Conservation (phyloP, 345 rosid genomes). For the Stellera chamaejasme region DNA sequence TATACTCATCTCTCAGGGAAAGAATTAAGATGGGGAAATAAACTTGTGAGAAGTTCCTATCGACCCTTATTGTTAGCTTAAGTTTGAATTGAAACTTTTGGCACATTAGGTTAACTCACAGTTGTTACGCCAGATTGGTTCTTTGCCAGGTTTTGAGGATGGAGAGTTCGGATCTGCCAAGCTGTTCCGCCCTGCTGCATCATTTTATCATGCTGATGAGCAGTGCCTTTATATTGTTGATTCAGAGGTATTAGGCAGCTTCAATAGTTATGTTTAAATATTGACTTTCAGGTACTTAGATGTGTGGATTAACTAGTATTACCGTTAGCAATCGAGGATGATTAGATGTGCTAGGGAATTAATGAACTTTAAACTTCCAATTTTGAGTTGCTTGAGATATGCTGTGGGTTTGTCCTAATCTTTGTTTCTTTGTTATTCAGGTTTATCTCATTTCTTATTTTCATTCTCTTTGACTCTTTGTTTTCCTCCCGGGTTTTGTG, state of each 20-base stretch:
- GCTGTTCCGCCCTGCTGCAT: constrained; percentile 73
- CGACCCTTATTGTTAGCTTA: too few relatives aligned
- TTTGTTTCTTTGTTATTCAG: background rate
- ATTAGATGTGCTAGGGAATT: background rate
- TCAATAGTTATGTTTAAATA: constrained; percentile 1
- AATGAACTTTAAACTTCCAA: background rate
- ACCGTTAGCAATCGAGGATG: too few relatives aligned
- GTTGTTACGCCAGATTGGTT: constrained; percentile 73
- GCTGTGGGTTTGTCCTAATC: background rate
- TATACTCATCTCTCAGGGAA: too few relatives aligned
- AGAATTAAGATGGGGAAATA: background rate
- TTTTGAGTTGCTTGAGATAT: background rate
- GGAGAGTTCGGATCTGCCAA: constrained; percentile 87
- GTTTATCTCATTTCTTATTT: background rate
- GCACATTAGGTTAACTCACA: too few relatives aligned
- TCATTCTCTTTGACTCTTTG: background rate
- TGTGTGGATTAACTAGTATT: background rate
- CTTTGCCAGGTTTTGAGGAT: constrained; percentile 95
- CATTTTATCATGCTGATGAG: constrained; percentile 55
- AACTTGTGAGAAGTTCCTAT: too few relatives aligned
- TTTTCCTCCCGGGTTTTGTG: background rate
- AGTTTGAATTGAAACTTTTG: too few relatives aligned
- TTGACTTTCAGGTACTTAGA: constrained; percentile 1
- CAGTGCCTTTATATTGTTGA: constrained; percentile 84
- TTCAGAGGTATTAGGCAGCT: constrained; percentile 55